A percentile compares a stretch with the other conserved stretches of the same genome.
phyloP scores from a whole-genome alignment of 371 early-diverging fungal species.

The Mucor piriformis region DNA sequence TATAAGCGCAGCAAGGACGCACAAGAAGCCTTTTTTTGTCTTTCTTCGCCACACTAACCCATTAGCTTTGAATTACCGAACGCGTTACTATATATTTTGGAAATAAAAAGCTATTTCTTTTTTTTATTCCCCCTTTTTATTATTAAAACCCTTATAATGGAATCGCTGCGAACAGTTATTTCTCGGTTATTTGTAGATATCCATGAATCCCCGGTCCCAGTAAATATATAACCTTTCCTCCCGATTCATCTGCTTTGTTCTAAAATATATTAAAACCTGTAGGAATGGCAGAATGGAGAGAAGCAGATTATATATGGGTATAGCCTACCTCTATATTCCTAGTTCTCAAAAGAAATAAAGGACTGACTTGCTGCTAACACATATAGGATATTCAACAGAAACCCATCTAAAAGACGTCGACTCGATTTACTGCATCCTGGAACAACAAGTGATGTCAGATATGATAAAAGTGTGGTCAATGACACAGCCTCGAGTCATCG shows the following conservation, averaged over 20 bases:
- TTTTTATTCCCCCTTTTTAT: no score
- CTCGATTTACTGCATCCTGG: slow-evolving; percentile 43
- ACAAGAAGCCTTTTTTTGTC: no score
- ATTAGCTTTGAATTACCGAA: no score
- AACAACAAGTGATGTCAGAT: slow-evolving; percentile 11
- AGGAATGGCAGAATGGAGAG: slow-evolving; percentile 21
- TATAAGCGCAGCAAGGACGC: no score
- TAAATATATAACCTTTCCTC: slow-evolving; percentile 6
- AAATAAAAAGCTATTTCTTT: no score
- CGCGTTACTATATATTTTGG: no score
- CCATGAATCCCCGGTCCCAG: slow-evolving; percentile 29
- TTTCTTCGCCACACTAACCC: no score
- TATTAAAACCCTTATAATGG: no score
- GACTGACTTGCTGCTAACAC: background rate
- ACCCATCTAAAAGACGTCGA: slow-evolving; percentile 43
- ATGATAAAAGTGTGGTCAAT: slow-evolving; percentile 31
- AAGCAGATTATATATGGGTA: slow-evolving; percentile 31
- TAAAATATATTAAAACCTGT: background rate
- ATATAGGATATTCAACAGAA: slow-evolving; percentile 36
- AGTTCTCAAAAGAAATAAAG: background rate
- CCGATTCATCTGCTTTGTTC: background rate
- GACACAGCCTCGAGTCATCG: slow-evolving; percentile 26
- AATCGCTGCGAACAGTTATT: slow-evolving; percentile 46
- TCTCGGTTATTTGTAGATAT: slow-evolving; percentile 47
- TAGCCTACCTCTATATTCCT: background rate